Evolutionary conservation across 73 alveolate genomes (phyloP), one percentile per base, ranked within the genome.

Genomic region (Durusdinium trenchii): DNA sequence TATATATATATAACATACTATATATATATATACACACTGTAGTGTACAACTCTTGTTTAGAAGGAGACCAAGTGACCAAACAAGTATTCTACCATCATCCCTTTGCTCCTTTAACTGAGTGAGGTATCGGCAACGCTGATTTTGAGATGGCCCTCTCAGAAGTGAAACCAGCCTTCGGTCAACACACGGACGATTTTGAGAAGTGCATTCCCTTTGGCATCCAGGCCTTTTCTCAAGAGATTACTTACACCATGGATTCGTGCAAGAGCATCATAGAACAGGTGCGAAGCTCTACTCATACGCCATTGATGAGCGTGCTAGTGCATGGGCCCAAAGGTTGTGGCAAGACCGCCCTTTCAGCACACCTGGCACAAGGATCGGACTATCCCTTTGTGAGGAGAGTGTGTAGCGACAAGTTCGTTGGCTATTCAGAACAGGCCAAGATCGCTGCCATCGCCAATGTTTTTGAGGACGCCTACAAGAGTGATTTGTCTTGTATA

Each of bases 401-500:
- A 83, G 99, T 99, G 20, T 95, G 99, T 18, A 99, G 99, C 18
- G 99, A 99, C 91, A 99, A 99, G 85, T 99, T 99, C 96, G 99
- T 99, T 42, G 99, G 99, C 45, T 99, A 99, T 89, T 99, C 99
- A 89, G 99, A 99, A 94, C 95, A 87, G 36, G 99, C 99, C 67
- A 99, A 99, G 99, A 99, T 99, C 64, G 89, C 99, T 20, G 99
- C 99, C 79, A 99, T 99, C 67, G 99, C 99, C 91, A 99, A 99
- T 91, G 99, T 99, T 98, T 99, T 99, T 95, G 99, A 99, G 89
- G 99, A 99, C 99, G 99, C 99, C 23, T 99, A 99, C 99, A 99
- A 99, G 99, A 99, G 99, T 45, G 99, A 99, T 54, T 99, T 99
- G 75, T 99, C 99, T 6, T 99, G 99, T 43, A 99, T 99, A 86